Base-by-base conservation (phyloP, 2,329 filamentous ascomycete genomes). In the Fusarium sp. region DNA sequence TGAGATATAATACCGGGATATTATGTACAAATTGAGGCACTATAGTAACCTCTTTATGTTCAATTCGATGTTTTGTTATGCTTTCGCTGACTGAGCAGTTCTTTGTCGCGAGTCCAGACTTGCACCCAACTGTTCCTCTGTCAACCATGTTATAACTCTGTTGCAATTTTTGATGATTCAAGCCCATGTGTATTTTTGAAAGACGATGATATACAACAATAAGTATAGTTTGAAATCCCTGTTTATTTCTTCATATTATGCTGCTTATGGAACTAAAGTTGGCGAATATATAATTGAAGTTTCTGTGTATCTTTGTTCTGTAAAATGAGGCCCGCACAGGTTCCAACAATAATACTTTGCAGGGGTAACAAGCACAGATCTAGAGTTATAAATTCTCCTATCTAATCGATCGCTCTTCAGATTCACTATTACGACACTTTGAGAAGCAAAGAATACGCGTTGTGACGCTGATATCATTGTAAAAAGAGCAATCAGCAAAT, bases 31-130 rank as follows among this genome's bases (percentile, higher is more conserved):
- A n/a, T 9, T 9, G 2, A 32, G 13, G 1, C 6, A 12, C 5
- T 0, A 32, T 3, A 2, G 3, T 2, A 12, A 9, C 3, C 3
- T 3, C 4, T 4, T 1, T 18, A 6, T 3, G 4, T n/a, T 11
- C 5, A 4, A n/a, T 7, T 6, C 21, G 5, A 28, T 3, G 0
- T 10, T 28, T 32, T 3, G 30, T 32, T 1, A 32, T 10, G 11
- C 11, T 11, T 32, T 32, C 4, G 30, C 9, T 10, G 30, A 2
- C 30, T 32, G 30, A 42, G n/a, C n/a, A n/a, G n/a, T n/a, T n/a
- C n/a, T n/a, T n/a, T n/a, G n/a, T n/a, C n/a, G n/a, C n/a, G n/a
- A n/a, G n/a, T n/a, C n/a, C n/a, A n/a, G n/a, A n/a, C n/a, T n/a
- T n/a, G n/a, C n/a, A n/a, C n/a, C n/a, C n/a, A n/a, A n/a, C n/a